Percentiles rank a stretch among this genome's conserved stretches.
Evolutionary conservation across 306 rosid species (phyloP).

Genomic region (Fragaria nilgerrensis): DNA sequence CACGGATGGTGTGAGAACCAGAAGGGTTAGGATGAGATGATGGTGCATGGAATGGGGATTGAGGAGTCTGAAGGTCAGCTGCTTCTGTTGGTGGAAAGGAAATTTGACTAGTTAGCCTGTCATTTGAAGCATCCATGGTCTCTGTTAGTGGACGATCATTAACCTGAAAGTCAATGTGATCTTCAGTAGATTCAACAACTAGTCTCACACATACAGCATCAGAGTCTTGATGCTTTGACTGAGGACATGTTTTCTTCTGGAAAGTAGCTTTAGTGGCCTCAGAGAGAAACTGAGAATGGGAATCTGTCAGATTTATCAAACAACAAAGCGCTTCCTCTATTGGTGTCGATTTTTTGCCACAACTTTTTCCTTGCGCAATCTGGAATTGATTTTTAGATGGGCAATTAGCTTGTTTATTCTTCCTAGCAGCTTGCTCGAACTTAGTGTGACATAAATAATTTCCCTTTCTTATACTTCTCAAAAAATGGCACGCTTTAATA

Average conservation of each 20-base stretch:
- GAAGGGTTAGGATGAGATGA: not conserved
- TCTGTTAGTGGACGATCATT: conserved; percentile 2
- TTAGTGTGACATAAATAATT: not conserved
- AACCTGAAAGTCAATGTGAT: no score
- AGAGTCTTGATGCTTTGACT: not conserved
- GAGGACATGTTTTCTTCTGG: not conserved
- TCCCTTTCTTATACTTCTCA: not conserved
- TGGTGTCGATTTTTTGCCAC: not conserved
- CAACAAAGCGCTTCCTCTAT: not conserved
- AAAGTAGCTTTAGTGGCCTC: not conserved
- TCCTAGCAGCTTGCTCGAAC: not conserved
- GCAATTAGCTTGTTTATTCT: not conserved
- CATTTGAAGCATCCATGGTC: conserved; percentile 5
- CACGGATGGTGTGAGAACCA: not conserved
- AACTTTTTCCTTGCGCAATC: not conserved
- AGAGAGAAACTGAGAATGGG: not conserved
- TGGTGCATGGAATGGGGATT: not conserved
- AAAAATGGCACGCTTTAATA: not conserved
- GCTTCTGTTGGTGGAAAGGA: not conserved
- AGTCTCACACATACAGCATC: not conserved
- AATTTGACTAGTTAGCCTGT: not conserved
- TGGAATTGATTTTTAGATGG: not conserved
- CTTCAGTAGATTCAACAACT: not conserved
- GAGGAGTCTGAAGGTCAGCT: not conserved
- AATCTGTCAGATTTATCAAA: not conserved